These are phyloP conservation scores for Globisporangium solare DNA, from an alignment of 352 stramenopile genomes.

Conservation along the genomic window DNA sequence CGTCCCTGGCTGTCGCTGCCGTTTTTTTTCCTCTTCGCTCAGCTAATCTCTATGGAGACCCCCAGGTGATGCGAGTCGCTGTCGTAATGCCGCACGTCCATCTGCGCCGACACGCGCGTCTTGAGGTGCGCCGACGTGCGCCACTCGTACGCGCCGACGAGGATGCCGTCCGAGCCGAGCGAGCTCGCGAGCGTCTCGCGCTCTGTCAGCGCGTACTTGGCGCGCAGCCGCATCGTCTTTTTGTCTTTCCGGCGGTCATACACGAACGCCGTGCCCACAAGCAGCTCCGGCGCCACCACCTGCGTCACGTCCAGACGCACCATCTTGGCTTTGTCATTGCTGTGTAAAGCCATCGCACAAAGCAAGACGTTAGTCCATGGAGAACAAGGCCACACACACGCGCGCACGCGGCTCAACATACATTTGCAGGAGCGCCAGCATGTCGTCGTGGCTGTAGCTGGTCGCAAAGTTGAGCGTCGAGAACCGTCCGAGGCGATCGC, in stretches of 20 bases:
- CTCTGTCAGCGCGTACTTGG: slow-evolving; percentile 43
- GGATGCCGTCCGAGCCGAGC: slow-evolving; percentile 67
- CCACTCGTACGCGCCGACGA: slow-evolving; percentile 77
- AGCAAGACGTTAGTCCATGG: neutral
- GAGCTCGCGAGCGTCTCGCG: slow-evolving; percentile 52
- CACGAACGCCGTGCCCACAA: slow-evolving; percentile 59
- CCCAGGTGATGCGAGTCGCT: slow-evolving; percentile 80
- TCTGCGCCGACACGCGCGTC: slow-evolving; percentile 69
- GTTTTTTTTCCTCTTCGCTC: too few species aligned
- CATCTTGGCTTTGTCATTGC: slow-evolving; percentile 61
- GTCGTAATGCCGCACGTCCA: slow-evolving; percentile 81
- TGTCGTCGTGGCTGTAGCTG: slow-evolving; percentile 60
- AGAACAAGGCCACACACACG: too few species aligned
- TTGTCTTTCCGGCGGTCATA: slow-evolving; percentile 71
- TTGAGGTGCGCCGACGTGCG: slow-evolving; percentile 67
- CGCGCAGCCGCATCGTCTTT: slow-evolving; percentile 50
- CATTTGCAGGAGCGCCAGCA: slow-evolving; percentile 69
- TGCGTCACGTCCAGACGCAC: slow-evolving; percentile 63
- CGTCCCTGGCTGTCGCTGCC: neutral
- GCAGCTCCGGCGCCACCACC: slow-evolving; percentile 40
- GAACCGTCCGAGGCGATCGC: slow-evolving; percentile 57
- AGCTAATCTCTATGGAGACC: slow-evolving; percentile 81
- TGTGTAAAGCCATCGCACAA: slow-evolving; percentile 12
- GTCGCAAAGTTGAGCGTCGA: slow-evolving; percentile 55
- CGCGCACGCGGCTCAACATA: slow-evolving; percentile 15